Evolutionary conservation across 139 green algal genomes (phyloP), one percentile per base, ranked within the genome.

Genomic region (Yamagishiella unicocca): DNA sequence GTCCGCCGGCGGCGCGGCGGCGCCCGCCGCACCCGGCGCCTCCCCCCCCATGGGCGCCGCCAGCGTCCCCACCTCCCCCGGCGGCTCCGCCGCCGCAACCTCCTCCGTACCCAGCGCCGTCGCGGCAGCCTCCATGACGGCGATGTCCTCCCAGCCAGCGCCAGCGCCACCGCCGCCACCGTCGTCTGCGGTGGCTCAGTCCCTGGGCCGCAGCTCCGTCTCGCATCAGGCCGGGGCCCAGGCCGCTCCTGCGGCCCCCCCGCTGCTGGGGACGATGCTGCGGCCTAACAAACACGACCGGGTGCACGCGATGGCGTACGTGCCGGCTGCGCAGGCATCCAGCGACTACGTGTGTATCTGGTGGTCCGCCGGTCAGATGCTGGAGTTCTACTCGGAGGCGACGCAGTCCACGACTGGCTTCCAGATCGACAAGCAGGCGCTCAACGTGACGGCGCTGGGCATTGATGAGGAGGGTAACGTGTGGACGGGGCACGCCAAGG

Each of bases 401-500:
- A 82, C 70, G 17, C 80, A 92, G 79, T 90, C 80, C 45, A 93
- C 87, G 25, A 93, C 90, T 2, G 68, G 24, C 14, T 92, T 93
- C 50, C 29, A 19, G 4, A 64, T 89, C 1, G 81, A 88, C 31
- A 87, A 92, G 85, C 27, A 71, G 53, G n/a, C 67, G 14, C 40
- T 79, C 4, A 43, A 53, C 9, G 82, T 92, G 45, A 92, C 82
- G 4, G 71, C 72, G 31, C 50, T 94, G 22, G 86, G 42, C 1
- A 22, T 92, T 17, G 92, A 94, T 66, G 62, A 43, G 2, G 46
- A 35, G 0, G 92, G 92, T 40, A 91, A 89, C 62, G 74, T 93
- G 45, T 94, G 92, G 92, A 83, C 77, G n/a, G 91, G 89, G 22
- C 88, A 90, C n/a, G 24, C 62, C 35, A 92, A 91, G 70, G 89